Evolutionary conservation across 208 protist genomes (phyloP).

Genomic region (Leishmania guyanensis): DNA sequence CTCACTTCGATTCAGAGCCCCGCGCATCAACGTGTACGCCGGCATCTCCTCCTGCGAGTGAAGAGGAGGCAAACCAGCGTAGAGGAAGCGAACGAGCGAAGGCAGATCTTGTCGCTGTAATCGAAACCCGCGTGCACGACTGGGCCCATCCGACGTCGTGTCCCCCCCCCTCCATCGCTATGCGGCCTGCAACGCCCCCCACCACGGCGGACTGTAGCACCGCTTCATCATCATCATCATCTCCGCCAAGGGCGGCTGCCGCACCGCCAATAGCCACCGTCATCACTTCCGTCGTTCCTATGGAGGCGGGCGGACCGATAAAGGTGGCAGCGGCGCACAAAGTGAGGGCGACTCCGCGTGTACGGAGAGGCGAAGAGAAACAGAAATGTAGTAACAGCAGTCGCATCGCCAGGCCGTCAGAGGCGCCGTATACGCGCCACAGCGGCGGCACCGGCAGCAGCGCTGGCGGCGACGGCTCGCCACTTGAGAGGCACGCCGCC

Average conservation of each 20-base stretch:
- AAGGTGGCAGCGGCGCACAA: background rate
- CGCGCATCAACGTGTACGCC: background rate
- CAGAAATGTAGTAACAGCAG: background rate
- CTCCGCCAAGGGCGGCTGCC: background rate
- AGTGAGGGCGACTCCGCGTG: background rate
- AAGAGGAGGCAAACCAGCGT: background rate
- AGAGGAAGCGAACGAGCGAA: background rate
- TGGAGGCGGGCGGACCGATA: background rate
- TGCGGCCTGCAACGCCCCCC: background rate
- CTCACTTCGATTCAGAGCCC: background rate
- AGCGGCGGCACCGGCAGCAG: background rate
- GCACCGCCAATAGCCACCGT: background rate
- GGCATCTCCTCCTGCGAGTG: background rate
- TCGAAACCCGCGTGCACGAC: background rate
- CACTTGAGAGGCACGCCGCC: background rate
- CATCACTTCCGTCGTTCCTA: background rate
- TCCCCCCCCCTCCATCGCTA: background rate
- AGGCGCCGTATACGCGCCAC: background rate
- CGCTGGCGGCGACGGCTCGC: background rate
- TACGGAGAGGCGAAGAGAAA: background rate
- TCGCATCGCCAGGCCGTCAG: background rate
- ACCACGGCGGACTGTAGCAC: background rate
- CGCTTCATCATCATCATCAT: background rate
- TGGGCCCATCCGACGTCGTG: background rate
- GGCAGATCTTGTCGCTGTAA: background rate